Conservation (phyloP, 1,284 basidiomycete genomes). For the Ceratobasidium sp. region DNA sequence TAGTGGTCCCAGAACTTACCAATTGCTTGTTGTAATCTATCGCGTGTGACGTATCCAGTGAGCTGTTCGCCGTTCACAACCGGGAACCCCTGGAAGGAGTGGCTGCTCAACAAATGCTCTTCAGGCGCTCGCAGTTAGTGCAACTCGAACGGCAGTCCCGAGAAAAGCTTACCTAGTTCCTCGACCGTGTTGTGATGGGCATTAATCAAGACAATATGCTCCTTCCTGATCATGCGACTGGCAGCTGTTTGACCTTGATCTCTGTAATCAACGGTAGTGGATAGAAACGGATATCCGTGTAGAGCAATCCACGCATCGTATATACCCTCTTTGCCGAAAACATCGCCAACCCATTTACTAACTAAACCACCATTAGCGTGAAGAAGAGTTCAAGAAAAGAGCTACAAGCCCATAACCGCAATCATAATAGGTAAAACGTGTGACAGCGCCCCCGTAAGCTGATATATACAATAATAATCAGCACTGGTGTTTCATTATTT, state of each 20-base stretch:
- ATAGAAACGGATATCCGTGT: conserved; percentile 76
- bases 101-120: conserved; percentile 60
- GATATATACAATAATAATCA: no score
- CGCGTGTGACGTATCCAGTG: conserved; percentile 71
- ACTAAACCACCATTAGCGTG: conserved; percentile 61
- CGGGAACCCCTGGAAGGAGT: conserved; percentile 73
- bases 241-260: conserved; percentile 74
- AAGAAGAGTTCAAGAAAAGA: not conserved
- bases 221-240: conserved; percentile 69
- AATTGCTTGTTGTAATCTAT: conserved; percentile 65
- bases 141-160: not conserved
- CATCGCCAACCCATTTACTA: conserved; percentile 81
- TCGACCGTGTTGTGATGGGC: conserved; percentile 64
- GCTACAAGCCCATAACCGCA: conserved; percentile 38
- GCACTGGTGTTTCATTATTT: no score
- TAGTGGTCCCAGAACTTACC: conserved; percentile 63
- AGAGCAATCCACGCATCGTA: conserved; percentile 80
- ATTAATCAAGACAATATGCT: conserved; percentile 66
- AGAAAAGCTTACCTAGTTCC: conserved; percentile 62
- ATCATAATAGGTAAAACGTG: conserved; percentile 63
- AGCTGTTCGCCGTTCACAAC: conserved; percentile 67
- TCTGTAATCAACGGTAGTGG: conserved; percentile 71
- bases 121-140: conserved; percentile 23
- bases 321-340: conserved; percentile 74
- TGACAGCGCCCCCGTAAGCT: conserved; percentile 77